phyloP scores from a whole-genome alignment of 768 basidiomycete genomes.

The Fomitopsis pulvina region DNA sequence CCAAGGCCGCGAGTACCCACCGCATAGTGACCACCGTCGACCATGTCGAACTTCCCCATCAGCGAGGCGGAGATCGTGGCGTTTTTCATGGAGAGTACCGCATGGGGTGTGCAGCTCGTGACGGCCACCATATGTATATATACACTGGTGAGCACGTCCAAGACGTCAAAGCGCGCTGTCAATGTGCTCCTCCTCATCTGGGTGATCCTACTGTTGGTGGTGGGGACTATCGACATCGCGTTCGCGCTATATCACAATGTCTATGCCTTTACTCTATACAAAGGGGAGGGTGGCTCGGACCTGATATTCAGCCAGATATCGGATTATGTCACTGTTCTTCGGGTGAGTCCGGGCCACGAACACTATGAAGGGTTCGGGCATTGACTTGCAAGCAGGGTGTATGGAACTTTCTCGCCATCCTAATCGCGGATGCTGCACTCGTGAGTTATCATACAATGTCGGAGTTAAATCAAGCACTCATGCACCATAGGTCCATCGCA shows the following conservation, averaged over 20 bases:
- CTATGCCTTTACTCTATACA: conserved; percentile 30
- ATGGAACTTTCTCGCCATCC: neutral
- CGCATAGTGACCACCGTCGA: too few relatives aligned
- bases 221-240: conserved; percentile 12
- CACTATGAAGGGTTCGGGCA: neutral
- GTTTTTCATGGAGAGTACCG: conserved; percentile 1
- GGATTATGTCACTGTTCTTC: conserved; percentile 24
- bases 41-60: neutral
- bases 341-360: neutral
- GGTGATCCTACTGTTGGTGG: neutral
- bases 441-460: neutral
- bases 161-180: neutral
- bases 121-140: neutral
- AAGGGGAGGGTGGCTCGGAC: conserved; percentile 19
- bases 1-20: too few relatives aligned
- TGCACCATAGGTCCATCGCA: neutral
- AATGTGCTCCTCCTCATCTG: neutral
- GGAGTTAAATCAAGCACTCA: neutral
- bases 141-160: neutral
- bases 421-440: neutral
- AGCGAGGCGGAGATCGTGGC: neutral
- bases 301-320: conserved; percentile 30
- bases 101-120: neutral
- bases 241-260: conserved; percentile 36
- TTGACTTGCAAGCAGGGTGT: neutral